These are phyloP conservation scores for Aspergillus tamarii DNA, from an alignment of 2,329 filamentous ascomycete species.

Conservation along the genomic window DNA sequence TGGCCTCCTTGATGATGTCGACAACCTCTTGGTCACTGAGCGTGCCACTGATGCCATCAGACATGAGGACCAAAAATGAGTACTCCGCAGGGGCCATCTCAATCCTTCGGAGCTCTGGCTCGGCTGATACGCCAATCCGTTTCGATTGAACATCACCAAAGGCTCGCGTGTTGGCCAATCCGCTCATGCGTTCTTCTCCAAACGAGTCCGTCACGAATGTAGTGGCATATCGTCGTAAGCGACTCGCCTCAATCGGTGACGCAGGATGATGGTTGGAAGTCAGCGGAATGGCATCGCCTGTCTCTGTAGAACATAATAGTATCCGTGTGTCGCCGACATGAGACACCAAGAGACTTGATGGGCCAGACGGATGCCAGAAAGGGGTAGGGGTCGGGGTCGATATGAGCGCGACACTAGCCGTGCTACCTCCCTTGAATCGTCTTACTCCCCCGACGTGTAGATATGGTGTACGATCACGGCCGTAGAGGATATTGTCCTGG, in stretches of 20 bases:
- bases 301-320: constrained; percentile 82
- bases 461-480: constrained; percentile 53
- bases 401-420: constrained; percentile 84
- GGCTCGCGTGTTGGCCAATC: constrained; percentile 88
- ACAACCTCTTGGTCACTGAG: constrained; percentile 93
- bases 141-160: constrained; percentile 94
- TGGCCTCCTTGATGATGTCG: constrained; percentile 91
- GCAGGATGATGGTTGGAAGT: constrained; percentile 93
- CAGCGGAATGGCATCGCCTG: constrained; percentile 76
- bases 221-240: constrained; percentile 82
- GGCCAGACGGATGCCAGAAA: constrained; percentile 90
- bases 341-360: constrained; percentile 80
- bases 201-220: constrained; percentile 94
- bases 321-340: constrained; percentile 95
- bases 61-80: constrained; percentile 84
- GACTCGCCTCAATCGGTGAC: constrained; percentile 78
- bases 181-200: constrained; percentile 92
- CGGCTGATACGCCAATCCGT: constrained; percentile 88
- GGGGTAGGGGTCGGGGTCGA: constrained; percentile 89
- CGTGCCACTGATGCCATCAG: constrained; percentile 85
- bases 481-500: constrained; percentile 78
- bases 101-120: constrained; percentile 81
- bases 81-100: constrained; percentile 84
- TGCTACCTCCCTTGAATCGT: constrained; percentile 92
- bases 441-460: constrained; percentile 69